A percentile compares a stretch with the other conserved stretches of the same genome.
Evolutionary conservation across 306 rosid species (phyloP).

Genomic region (Herpetospermum pedunculosum): DNA sequence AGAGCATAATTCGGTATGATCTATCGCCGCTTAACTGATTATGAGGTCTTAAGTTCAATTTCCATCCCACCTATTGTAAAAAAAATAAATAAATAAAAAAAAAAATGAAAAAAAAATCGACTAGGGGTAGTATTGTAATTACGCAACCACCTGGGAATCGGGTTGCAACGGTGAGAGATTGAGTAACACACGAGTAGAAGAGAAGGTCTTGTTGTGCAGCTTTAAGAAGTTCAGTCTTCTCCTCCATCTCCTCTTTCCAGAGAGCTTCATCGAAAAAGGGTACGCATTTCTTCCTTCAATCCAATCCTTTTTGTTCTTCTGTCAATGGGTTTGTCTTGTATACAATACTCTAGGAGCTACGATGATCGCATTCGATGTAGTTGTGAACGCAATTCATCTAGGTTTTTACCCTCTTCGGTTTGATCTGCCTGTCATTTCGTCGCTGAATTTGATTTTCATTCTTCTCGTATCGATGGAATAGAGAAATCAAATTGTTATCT

Average conservation of each 20-base stretch:
- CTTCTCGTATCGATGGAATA: not conserved
- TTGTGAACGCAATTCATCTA: not conserved
- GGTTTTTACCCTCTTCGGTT: not conserved
- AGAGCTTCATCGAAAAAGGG: not conserved
- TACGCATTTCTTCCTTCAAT: not conserved
- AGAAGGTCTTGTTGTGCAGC: not conserved
- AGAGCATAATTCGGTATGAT: too few species aligned
- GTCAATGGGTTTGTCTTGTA: not conserved
- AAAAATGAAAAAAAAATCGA: too few species aligned
- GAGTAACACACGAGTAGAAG: not conserved
- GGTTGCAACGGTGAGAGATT: not conserved
- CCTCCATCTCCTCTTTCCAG: not conserved
- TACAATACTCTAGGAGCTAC: not conserved
- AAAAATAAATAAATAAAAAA: too few species aligned
- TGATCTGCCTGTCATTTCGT: not conserved
- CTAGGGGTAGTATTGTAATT: not conserved
- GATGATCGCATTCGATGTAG: not conserved
- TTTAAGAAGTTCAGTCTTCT: not conserved
- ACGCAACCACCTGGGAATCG: not conserved
- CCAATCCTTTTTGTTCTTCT: not conserved
- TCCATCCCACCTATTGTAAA: too few species aligned
- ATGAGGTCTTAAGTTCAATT: too few species aligned
- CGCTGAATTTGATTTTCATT: not conserved
- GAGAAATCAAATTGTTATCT: not conserved
- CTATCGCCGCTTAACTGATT: too few species aligned